Evolutionary conservation across 192 early-diverging fungal species (phyloP).

Genomic region (Endogone sp.): DNA sequence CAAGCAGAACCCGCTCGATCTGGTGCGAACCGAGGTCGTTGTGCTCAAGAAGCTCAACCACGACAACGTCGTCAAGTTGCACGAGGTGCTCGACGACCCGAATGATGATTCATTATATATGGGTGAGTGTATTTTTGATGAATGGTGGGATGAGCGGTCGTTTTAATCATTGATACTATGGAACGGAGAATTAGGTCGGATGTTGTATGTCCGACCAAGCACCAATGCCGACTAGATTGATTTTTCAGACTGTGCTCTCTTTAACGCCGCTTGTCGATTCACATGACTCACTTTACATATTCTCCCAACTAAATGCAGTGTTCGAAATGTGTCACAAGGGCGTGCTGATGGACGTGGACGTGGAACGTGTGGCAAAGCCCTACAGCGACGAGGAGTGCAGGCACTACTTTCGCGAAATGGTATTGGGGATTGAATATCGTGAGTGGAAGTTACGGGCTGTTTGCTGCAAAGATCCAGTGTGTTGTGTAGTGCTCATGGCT

Average conservation of each 20-base stretch:
- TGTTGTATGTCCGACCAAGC: too few relatives aligned
- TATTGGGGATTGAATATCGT: constrained; percentile 96
- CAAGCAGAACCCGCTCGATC: constrained; percentile 73
- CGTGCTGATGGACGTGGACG: constrained; percentile 67
- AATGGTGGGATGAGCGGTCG: too few relatives aligned
- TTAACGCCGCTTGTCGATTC: too few relatives aligned
- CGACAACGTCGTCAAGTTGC: constrained; percentile 78
- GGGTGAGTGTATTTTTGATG: constrained; percentile 31
- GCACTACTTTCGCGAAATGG: constrained; percentile 76
- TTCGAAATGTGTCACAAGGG: constrained; percentile 89
- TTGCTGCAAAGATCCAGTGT: too few relatives aligned
- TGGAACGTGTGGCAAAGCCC: constrained; percentile 46
- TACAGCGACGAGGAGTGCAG: constrained; percentile 56
- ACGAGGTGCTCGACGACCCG: constrained; percentile 92
- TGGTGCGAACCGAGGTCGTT: constrained; percentile 86
- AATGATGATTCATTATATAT: constrained; percentile 76
- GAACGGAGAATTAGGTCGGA: too few relatives aligned
- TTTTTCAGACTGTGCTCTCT: too few relatives aligned
- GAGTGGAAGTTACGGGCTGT: constrained; percentile 36
- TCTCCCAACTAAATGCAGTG: too few relatives aligned
- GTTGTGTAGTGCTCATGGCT: not conserved
- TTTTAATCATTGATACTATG: too few relatives aligned
- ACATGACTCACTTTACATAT: too few relatives aligned
- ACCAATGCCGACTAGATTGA: too few relatives aligned
- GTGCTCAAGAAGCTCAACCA: constrained; percentile 95